A percentile compares a stretch with the other conserved stretches of the same genome.
Conservation (phyloP, 2,329 filamentous ascomycete species). For the Colletotrichum karsti region DNA sequence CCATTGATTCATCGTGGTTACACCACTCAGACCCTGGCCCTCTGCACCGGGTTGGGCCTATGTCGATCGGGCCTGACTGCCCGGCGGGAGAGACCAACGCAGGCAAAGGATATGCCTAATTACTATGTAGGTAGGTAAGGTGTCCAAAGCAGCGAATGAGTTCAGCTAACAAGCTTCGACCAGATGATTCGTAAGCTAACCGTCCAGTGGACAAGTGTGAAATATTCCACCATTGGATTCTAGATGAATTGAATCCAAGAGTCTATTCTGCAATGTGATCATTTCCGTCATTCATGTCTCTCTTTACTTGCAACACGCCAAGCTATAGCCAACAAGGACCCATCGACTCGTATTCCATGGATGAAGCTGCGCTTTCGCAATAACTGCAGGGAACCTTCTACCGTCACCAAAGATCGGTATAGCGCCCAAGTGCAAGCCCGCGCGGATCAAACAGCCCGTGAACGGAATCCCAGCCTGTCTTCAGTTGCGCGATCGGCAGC, state of each 20-base stretch:
- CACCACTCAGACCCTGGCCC: too few relatives aligned
- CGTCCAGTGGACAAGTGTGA: too few relatives aligned
- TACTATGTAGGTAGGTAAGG: too few relatives aligned
- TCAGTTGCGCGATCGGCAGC: neutral
- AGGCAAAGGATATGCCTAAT: too few relatives aligned
- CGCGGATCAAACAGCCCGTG: slow-evolving; percentile 6
- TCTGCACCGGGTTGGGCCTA: too few relatives aligned
- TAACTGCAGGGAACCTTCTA: neutral
- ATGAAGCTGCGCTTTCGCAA: neutral
- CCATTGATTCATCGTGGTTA: too few relatives aligned
- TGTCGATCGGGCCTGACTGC: too few relatives aligned
- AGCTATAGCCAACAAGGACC: neutral
- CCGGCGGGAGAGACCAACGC: too few relatives aligned
- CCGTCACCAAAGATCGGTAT: slow-evolving; percentile 10
- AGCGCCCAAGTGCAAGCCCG: neutral
- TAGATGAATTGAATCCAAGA: neutral
- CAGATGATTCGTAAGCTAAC: too few relatives aligned
- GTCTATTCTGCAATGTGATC: neutral
- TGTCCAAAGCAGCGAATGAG: too few relatives aligned
- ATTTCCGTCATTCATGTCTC: neutral
- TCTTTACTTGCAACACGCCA: neutral
- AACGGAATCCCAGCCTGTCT: slow-evolving; percentile 8
- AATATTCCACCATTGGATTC: too few relatives aligned
- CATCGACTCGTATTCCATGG: neutral
- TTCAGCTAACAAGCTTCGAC: too few relatives aligned